Percentiles rank a stretch among this genome's conserved stretches.
phyloP scores from a whole-genome alignment of 441 rosid genomes.

The Eruca vesicaria region DNA sequence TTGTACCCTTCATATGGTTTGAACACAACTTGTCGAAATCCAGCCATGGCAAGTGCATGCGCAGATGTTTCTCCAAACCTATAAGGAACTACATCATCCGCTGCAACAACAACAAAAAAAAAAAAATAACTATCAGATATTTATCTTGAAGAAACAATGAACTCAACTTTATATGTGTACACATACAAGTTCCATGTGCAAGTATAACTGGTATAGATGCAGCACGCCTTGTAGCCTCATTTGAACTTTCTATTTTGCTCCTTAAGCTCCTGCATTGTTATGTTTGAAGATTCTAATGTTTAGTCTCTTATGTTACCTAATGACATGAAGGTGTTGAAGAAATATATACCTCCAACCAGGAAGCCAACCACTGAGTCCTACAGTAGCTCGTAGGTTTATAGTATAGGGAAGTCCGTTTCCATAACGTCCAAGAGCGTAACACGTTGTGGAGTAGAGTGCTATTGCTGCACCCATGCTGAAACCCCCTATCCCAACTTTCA shows the following conservation, averaged over 20 bases:
- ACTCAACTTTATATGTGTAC: background rate
- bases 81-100: constrained; percentile 62
- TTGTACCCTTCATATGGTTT: constrained; percentile 24
- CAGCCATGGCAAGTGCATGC: constrained; percentile 43
- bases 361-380: constrained; percentile 63
- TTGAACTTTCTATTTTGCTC: constrained; percentile 46
- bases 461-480: constrained; percentile 66
- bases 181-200: constrained; percentile 51
- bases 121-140: background rate
- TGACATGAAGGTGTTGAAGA: constrained; percentile 7
- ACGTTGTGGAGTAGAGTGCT: constrained; percentile 59
- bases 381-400: constrained; percentile 45
- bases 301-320: constrained; percentile 15
- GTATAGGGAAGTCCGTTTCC: constrained; percentile 47
- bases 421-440: constrained; percentile 48
- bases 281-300: background rate
- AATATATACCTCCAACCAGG: constrained; percentile 48
- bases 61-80: constrained; percentile 62
- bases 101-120: constrained; percentile 31
- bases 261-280: constrained; percentile 42
- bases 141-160: background rate
- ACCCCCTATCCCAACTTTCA: constrained; percentile 59
- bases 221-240: constrained; percentile 51
- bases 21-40: constrained; percentile 37
- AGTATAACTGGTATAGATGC: constrained; percentile 48